phyloP scores from a whole-genome alignment of 1,284 basidiomycete genomes.

The Cerrena zonata region DNA sequence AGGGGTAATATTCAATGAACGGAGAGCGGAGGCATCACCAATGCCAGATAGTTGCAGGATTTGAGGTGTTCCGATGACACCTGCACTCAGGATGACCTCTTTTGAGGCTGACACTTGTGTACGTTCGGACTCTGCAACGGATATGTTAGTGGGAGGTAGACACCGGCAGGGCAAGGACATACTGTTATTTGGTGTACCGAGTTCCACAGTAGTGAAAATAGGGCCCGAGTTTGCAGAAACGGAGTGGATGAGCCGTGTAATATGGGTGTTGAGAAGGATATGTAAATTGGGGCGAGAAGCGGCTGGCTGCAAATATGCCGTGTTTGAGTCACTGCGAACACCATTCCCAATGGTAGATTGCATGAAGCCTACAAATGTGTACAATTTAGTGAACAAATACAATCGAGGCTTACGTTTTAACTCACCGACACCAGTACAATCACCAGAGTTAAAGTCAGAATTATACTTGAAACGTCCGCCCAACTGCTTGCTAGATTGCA shows the following conservation, averaged over 20 bases:
- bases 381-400: background rate
- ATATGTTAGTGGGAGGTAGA: background rate
- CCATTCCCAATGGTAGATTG: constrained; percentile 15
- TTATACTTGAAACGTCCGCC: constrained; percentile 17
- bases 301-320: constrained; percentile 17
- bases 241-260: constrained; percentile 21
- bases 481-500: constrained; percentile 12
- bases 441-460: constrained; percentile 19
- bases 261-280: constrained; percentile 26
- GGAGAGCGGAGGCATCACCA: constrained; percentile 11
- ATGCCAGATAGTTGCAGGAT: constrained; percentile 24
- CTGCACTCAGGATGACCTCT: constrained; percentile 30
- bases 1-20: constrained; percentile 23
- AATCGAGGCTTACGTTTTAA: no score
- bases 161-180: no score
- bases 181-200: constrained; percentile 3
- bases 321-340: constrained; percentile 14
- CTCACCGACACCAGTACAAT: constrained; percentile 17
- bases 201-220: constrained; percentile 15
- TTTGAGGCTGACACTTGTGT: no score
- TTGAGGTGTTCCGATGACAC: constrained; percentile 32
- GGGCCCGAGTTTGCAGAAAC: constrained; percentile 8
- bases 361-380: constrained; percentile 9
- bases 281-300: constrained; percentile 22
- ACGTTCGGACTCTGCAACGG: background rate